A percentile compares a stretch with the other conserved stretches of the same genome.
phyloP scores from a whole-genome alignment of 176 grass and related monocot species.

The Saccharum spontaneum region DNA sequence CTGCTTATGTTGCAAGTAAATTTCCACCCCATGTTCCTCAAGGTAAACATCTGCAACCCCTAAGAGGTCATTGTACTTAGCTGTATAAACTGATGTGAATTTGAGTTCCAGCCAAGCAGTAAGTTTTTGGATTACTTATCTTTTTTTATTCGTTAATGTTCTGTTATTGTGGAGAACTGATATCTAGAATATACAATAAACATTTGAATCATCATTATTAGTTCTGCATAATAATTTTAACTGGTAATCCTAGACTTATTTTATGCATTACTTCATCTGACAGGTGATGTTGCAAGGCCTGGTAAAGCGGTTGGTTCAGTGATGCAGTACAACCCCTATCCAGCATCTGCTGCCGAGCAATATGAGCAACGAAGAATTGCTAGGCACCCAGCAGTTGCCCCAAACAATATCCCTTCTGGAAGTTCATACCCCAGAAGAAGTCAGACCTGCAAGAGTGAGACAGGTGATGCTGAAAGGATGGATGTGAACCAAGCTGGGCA shows the following conservation, averaged over 20 bases:
- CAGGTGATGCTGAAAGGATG: constrained; percentile 60
- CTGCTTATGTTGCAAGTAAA: constrained; percentile 48
- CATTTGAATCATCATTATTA: not conserved
- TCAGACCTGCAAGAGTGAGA: constrained; percentile 78
- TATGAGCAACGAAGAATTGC: constrained; percentile 66
- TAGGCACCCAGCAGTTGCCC: constrained; percentile 44
- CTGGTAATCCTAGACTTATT: constrained; percentile 6
- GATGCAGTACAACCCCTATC: constrained; percentile 43
- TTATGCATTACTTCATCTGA: constrained; percentile 23
- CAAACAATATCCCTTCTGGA: constrained; percentile 58
- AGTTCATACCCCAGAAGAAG: constrained; percentile 75
- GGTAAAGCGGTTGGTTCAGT: constrained; percentile 61
- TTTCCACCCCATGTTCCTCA: constrained; percentile 52
- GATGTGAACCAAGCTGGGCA: constrained; percentile 39
- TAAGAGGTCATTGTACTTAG: not conserved
- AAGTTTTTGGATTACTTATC: not conserved
- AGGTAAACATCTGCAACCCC: constrained; percentile 30
- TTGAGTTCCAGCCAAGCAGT: not conserved
- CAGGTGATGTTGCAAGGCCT: constrained; percentile 57
- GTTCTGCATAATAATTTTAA: not conserved
- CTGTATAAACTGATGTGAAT: not conserved
- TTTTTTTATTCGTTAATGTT: not conserved
- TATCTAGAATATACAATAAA: not conserved
- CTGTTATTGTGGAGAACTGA: not conserved
- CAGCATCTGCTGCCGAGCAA: constrained; percentile 36